Percentiles rank a stretch among this genome's conserved stretches.
Evolutionary conservation across 768 basidiomycete species (phyloP).

Genomic region (Krasilnikovozyma curviuscula): DNA sequence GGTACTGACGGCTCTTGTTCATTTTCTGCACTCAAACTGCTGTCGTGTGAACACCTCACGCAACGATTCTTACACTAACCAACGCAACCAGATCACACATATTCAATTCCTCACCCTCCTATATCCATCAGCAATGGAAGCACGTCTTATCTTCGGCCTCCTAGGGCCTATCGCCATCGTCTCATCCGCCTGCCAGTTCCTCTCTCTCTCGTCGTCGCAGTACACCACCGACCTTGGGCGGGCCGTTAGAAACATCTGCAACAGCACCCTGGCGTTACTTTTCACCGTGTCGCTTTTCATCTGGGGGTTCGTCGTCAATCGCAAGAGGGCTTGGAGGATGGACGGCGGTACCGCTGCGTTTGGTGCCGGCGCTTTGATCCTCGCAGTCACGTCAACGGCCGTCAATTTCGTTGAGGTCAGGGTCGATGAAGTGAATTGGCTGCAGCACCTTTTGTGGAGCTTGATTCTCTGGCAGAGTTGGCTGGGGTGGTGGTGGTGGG

Average conservation of each 20-base stretch:
- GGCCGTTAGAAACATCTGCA: constrained; percentile 80
- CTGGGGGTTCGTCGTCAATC: constrained; percentile 83
- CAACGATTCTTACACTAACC: background rate
- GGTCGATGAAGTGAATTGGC: constrained; percentile 76
- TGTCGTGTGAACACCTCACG: background rate
- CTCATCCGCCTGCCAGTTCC: constrained; percentile 63
- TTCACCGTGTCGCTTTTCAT: constrained; percentile 75
- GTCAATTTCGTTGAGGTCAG: constrained; percentile 75
- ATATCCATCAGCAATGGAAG: constrained; percentile 79
- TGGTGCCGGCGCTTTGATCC: constrained; percentile 57
- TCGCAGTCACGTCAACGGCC: constrained; percentile 65
- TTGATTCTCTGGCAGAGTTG: constrained; percentile 84
- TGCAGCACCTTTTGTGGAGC: constrained; percentile 72
- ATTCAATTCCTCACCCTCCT: constrained; percentile 92
- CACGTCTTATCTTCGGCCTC: constrained; percentile 60
- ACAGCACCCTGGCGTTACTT: constrained; percentile 83
- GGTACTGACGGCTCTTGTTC: too few relatives aligned
- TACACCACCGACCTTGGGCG: constrained; percentile 40
- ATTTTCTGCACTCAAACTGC: background rate
- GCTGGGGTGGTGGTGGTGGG: constrained; percentile 87
- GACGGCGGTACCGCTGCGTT: constrained; percentile 94
- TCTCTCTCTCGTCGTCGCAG: constrained; percentile 39
- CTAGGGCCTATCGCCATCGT: constrained; percentile 72
- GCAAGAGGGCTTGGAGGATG: constrained; percentile 79
- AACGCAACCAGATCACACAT: constrained; percentile 54